Percentiles rank a stretch among this genome's conserved stretches.
phyloP scores from a whole-genome alignment of 768 basidiomycete genomes.

The Trametes cinnabarina region DNA sequence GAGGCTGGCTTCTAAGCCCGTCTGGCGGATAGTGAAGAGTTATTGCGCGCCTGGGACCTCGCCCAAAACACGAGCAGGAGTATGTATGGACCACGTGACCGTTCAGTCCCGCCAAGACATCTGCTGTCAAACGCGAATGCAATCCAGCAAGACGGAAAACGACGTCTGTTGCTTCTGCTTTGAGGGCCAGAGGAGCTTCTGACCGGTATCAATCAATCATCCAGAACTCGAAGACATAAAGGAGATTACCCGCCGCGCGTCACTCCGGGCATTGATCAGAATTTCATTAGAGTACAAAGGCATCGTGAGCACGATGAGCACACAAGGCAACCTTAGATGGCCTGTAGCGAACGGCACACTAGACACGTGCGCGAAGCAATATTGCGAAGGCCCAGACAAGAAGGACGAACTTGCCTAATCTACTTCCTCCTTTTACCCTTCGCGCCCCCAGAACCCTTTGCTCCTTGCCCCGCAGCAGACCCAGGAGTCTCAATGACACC shows the following conservation, averaged over 20 bases:
- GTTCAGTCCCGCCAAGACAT: slow-evolving; percentile 3
- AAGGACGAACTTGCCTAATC: slow-evolving; percentile 5
- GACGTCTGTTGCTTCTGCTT: not conserved
- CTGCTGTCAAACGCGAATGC: not conserved
- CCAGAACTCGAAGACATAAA: not conserved
- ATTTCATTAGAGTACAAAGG: slow-evolving; percentile 4
- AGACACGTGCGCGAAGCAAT: not conserved
- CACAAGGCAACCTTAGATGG: slow-evolving; percentile 12
- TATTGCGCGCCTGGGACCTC: slow-evolving; percentile 11
- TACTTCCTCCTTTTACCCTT: slow-evolving; percentile 75
- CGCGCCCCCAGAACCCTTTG: slow-evolving; percentile 31
- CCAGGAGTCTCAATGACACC: slow-evolving; percentile 47
- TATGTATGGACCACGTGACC: slow-evolving; percentile 4
- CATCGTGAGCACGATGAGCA: slow-evolving; percentile 7
- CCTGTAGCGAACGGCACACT: not conserved
- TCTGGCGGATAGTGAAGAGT: not conserved
- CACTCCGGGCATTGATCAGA: not conserved
- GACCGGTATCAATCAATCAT: not conserved
- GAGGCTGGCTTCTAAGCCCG: not conserved
- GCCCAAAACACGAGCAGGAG: slow-evolving; percentile 7
- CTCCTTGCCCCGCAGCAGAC: slow-evolving; percentile 31
- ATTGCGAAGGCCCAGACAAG: not conserved
- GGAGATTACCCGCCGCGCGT: not conserved
- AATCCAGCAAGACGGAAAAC: not conserved
- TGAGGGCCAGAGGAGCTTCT: not conserved